phyloP scores from a whole-genome alignment of 345 rosid species.

The Abelmoschus esculentus region DNA sequence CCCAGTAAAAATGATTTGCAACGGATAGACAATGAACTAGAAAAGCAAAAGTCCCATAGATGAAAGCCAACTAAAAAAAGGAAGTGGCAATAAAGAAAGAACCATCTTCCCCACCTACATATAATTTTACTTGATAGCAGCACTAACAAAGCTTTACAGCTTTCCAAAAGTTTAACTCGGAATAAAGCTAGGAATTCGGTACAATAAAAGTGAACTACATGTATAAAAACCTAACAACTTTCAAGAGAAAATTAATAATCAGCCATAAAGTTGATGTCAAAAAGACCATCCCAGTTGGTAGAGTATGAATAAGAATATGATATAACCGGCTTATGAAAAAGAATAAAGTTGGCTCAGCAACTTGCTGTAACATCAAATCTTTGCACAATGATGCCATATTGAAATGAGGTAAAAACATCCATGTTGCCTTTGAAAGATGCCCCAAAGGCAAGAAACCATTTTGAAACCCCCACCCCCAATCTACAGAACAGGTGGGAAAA shows the following conservation, averaged over 20 bases:
- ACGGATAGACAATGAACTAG: background rate
- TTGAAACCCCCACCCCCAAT: background rate
- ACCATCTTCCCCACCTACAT: background rate
- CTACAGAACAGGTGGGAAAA: background rate
- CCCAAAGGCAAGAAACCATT: background rate
- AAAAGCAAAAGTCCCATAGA: background rate
- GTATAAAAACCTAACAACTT: background rate
- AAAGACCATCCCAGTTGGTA: background rate
- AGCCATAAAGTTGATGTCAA: background rate
- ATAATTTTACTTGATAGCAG: no score
- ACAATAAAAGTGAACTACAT: background rate
- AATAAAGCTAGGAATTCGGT: background rate
- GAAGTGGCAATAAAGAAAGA: background rate
- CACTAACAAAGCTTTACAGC: background rate
- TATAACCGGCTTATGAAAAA: no score
- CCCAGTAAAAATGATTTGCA: background rate
- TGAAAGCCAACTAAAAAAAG: background rate
- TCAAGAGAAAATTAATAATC: background rate
- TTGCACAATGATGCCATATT: background rate
- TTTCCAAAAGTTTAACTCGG: background rate
- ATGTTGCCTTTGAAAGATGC: background rate
- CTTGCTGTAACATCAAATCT: background rate
- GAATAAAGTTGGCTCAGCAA: background rate
- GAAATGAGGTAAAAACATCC: background rate
- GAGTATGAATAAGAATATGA: no score